Conservation (phyloP, 1,139 yeast genomes). For the Suhomyces bolitotheri region DNA sequence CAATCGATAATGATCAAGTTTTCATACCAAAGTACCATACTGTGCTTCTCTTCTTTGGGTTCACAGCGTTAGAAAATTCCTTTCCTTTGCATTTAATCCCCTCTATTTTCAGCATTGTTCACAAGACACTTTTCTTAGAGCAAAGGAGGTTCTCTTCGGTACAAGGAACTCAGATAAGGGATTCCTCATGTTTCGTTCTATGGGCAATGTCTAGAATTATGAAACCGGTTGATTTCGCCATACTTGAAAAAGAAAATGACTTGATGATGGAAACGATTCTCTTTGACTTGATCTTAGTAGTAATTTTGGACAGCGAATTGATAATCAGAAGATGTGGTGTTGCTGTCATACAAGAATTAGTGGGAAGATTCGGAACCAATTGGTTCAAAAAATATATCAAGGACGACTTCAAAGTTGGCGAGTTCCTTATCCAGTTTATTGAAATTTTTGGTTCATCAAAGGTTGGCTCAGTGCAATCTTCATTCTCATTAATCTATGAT, state of each 20-base stretch:
- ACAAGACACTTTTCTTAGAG: conserved; percentile 53
- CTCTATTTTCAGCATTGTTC: conserved; percentile 31
- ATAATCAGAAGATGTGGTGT: conserved; percentile 77
- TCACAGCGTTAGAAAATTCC: conserved; percentile 29
- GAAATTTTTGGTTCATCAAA: conserved; percentile 43
- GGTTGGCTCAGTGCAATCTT: conserved; percentile 24
- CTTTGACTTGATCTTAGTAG: conserved; percentile 48
- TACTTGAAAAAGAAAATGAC: conserved; percentile 13
- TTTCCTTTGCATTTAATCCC: conserved; percentile 31
- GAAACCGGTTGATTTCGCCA: conserved; percentile 14
- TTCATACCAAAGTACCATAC: conserved; percentile 39
- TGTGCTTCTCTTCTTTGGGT: conserved; percentile 38
- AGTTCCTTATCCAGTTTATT: conserved; percentile 50
- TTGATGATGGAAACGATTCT: conserved; percentile 29
- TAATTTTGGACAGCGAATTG: conserved; percentile 72
- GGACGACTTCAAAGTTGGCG: conserved; percentile 27
- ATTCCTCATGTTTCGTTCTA: conserved; percentile 74
- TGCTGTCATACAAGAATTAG: conserved; percentile 82
- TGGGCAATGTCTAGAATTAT: conserved; percentile 42
- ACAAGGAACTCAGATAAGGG: conserved; percentile 71
- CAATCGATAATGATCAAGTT: conserved; percentile 23
- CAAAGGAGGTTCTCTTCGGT: conserved; percentile 51
- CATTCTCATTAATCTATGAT: conserved; percentile 21
- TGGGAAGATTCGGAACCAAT: conserved; percentile 66
- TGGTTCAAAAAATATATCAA: conserved; percentile 22